Conservation (phyloP, 75 land plant genomes). For the Pseudotsuga menziesii region DNA sequence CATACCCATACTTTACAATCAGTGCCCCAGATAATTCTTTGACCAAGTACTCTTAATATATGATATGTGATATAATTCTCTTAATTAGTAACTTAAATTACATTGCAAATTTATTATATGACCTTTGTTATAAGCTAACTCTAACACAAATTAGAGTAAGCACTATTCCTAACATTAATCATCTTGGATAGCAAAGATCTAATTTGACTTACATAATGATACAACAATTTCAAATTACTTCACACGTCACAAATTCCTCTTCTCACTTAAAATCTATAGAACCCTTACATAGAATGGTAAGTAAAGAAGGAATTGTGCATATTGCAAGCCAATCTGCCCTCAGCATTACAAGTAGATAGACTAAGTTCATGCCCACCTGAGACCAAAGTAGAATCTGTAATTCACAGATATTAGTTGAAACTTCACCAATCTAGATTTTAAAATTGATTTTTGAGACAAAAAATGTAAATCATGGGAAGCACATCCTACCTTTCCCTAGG, state of each 20-base stretch:
- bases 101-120: neutral
- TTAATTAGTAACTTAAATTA: neutral
- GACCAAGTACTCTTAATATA: too few relatives aligned
- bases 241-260: neutral
- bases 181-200: neutral
- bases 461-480: neutral
- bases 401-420: neutral
- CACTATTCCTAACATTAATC: neutral
- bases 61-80: neutral
- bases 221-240: neutral
- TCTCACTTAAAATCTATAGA: neutral
- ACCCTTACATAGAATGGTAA: neutral
- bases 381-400: slow-evolving; percentile 5
- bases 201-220: neutral
- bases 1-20: too few relatives aligned
- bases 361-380: slow-evolving; percentile 97
- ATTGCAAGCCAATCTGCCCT: slow-evolving; percentile 96
- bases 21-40: too few relatives aligned
- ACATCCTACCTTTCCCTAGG: slow-evolving; percentile 77
- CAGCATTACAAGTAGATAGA: slow-evolving; percentile 85
- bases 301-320: slow-evolving; percentile 14
- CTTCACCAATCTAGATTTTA: neutral
- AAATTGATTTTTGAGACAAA: too few relatives aligned
- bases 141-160: neutral
- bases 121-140: neutral